These are phyloP conservation scores for Toxicodendron radicans DNA, from an alignment of 345 rosid species.

Conservation along the genomic window DNA sequence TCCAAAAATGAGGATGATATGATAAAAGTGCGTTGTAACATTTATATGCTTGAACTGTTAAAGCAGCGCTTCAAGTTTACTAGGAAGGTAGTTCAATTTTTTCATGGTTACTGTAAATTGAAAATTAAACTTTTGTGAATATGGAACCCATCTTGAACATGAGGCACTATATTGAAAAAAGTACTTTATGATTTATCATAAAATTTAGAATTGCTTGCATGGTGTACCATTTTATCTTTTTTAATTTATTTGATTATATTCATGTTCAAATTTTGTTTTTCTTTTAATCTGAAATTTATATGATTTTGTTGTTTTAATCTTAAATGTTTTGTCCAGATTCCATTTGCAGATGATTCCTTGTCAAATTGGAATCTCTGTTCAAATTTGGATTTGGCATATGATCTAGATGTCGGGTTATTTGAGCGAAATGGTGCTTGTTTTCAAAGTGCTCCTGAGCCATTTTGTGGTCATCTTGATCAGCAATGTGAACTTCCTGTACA, in stretches of 20 bases:
- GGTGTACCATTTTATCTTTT: neutral
- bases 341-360: slow-evolving; percentile 35
- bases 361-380: slow-evolving; percentile 38
- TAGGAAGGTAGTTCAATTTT: neutral
- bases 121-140: neutral
- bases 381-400: slow-evolving; percentile 47
- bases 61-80: neutral
- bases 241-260: slow-evolving; percentile 2
- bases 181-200: neutral
- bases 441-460: slow-evolving; percentile 36
- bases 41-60: neutral
- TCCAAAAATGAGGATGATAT: neutral
- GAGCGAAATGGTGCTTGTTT: slow-evolving; percentile 42
- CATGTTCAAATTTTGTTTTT: neutral
- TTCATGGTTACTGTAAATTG: neutral
- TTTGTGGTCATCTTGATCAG: slow-evolving; percentile 32
- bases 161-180: neutral
- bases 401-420: slow-evolving; percentile 39
- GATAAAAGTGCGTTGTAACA: neutral
- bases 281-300: neutral
- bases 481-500: slow-evolving; percentile 38
- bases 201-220: neutral
- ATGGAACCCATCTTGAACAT: neutral
- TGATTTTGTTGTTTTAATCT: slow-evolving; percentile 16
- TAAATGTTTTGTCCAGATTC: slow-evolving; percentile 36